phyloP scores from a whole-genome alignment of 306 rosid species.

The Quercus rubra region DNA sequence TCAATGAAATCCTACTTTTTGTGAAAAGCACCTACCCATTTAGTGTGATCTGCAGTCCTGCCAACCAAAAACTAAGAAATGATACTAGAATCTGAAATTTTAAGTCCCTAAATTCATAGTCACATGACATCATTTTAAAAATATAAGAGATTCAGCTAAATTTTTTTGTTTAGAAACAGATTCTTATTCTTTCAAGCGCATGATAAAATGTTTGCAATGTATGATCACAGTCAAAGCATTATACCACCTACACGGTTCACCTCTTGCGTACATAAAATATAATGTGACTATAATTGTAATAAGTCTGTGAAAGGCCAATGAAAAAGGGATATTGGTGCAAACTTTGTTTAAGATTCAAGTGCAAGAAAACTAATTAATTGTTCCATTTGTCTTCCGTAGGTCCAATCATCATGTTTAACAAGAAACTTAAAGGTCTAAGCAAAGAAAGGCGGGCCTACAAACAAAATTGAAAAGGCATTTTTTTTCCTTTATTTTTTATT shows the following conservation, averaged over 20 bases:
- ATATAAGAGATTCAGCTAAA: background rate
- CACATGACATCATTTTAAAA: background rate
- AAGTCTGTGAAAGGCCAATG: background rate
- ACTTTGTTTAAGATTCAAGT: background rate
- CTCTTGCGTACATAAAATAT: background rate
- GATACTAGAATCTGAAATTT: background rate
- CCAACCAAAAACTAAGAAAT: background rate
- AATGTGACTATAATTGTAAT: background rate
- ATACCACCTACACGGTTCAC: background rate
- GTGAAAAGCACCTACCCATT: conserved; percentile 55
- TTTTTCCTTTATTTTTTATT: no score
- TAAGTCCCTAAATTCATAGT: background rate
- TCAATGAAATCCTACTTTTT: background rate
- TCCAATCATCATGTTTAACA: background rate
- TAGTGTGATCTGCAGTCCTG: conserved; percentile 58
- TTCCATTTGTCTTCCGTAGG: background rate
- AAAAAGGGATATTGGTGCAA: background rate
- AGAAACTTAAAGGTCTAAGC: background rate
- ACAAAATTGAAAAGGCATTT: background rate
- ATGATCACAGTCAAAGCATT: background rate
- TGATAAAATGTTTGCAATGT: background rate
- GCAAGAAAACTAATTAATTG: background rate
- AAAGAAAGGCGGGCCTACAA: background rate
- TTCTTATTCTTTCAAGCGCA: background rate
- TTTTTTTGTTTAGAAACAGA: background rate